These are phyloP conservation scores for Albugo laibachii DNA, from an alignment of 352 stramenopile genomes.

Conservation along the genomic window DNA sequence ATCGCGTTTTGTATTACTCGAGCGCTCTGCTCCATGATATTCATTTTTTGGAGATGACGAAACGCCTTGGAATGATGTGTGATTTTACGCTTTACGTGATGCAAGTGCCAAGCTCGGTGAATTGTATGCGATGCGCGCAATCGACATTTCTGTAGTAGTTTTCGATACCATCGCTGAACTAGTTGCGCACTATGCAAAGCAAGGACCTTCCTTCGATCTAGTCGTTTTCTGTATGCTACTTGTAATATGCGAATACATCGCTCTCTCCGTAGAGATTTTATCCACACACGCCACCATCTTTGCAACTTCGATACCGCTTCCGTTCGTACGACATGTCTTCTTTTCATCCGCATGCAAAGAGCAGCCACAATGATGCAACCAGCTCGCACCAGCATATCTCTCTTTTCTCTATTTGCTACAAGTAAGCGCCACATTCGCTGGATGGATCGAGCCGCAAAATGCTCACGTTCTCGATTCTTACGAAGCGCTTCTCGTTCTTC, in stretches of 20 bases:
- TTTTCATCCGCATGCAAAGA: conserved; percentile 6
- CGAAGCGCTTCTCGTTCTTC: conserved; percentile 29
- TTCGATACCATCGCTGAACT: conserved; percentile 6
- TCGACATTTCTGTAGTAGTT: background rate
- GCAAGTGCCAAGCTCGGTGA: conserved; percentile 25
- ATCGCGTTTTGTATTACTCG: conserved; percentile 26
- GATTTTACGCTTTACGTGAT: conserved; percentile 17
- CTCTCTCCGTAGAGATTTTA: background rate
- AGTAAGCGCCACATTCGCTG: conserved; percentile 32
- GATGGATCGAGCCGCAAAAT: conserved; percentile 46
- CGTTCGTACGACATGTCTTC: background rate
- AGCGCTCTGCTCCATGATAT: conserved; percentile 14
- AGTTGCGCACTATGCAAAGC: too few relatives aligned
- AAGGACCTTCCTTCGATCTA: background rate
- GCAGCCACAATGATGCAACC: conserved; percentile 12
- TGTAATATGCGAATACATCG: background rate
- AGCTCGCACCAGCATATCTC: conserved; percentile 6
- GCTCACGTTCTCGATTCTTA: conserved; percentile 33
- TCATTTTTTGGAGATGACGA: conserved; percentile 12
- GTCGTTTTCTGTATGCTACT: background rate
- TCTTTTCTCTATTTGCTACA: conserved; percentile 2
- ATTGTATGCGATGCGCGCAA: conserved; percentile 9
- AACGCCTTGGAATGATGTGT: conserved; percentile 10
- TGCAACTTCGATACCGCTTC: background rate
- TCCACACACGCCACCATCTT: background rate